phyloP scores from a whole-genome alignment of 352 stramenopile genomes.

The Globisporangium apiculatum region DNA sequence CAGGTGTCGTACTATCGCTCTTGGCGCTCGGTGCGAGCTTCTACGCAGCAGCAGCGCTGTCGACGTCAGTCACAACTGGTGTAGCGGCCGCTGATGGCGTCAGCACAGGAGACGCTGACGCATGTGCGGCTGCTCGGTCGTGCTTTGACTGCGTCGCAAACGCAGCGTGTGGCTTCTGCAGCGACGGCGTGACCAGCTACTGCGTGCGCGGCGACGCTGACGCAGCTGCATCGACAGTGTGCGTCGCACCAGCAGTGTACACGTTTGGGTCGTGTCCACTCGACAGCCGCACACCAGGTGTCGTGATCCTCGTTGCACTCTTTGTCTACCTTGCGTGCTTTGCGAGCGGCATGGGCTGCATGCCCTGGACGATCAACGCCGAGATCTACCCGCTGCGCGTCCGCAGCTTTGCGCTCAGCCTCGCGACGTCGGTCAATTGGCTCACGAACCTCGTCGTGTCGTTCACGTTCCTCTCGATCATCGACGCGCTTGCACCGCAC shows the following conservation, averaged over 20 bases:
- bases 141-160: conserved; percentile 72
- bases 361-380: conserved; percentile 94
- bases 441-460: conserved; percentile 89
- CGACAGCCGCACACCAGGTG: conserved; percentile 30
- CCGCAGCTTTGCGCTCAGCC: conserved; percentile 81
- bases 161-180: conserved; percentile 47
- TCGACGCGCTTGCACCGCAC: conserved; percentile 38
- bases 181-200: no score
- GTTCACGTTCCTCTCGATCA: conserved; percentile 92
- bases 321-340: conserved; percentile 78
- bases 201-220: no score
- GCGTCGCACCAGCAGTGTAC: conserved; percentile 19
- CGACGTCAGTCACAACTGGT: conserved; percentile 13
- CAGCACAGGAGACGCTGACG: conserved; percentile 6
- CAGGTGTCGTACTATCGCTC: conserved; percentile 35
- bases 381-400: conserved; percentile 92
- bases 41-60: conserved; percentile 27
- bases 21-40: conserved; percentile 36
- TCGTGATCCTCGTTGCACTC: conserved; percentile 49
- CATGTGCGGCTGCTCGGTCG: conserved; percentile 32
- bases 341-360: conserved; percentile 72
- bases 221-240: no score
- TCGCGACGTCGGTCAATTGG: conserved; percentile 91
- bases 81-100: conserved; percentile 5
- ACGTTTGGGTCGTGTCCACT: conserved; percentile 39